A percentile compares a stretch with the other conserved stretches of the same genome.
These are phyloP conservation scores for Rhododendron ovatum DNA, from an alignment of 148 eudicot species.

Conservation along the genomic window DNA sequence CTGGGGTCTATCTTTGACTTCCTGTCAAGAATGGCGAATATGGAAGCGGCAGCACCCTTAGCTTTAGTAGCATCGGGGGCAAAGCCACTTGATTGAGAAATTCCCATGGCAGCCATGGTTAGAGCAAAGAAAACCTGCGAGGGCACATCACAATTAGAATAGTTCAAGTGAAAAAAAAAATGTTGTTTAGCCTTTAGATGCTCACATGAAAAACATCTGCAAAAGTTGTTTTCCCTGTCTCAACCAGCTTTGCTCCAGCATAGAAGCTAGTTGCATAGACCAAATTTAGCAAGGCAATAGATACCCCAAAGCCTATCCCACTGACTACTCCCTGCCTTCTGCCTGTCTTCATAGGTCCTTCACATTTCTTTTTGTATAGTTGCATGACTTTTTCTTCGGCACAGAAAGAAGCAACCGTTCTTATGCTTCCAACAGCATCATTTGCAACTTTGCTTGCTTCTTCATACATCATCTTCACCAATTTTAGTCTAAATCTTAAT, in stretches of 20 bases:
- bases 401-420: conserved; percentile 77
- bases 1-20: conserved; percentile 63
- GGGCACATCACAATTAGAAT: background rate
- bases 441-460: conserved; percentile 81
- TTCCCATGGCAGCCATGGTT: conserved; percentile 47
- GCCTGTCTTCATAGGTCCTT: conserved; percentile 47
- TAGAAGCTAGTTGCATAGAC: conserved; percentile 50
- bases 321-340: conserved; percentile 49
- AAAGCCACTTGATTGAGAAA: conserved; percentile 48
- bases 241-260: conserved; percentile 56
- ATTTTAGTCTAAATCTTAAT: background rate
- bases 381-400: conserved; percentile 61
- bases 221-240: conserved; percentile 43
- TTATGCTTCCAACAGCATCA: conserved; percentile 76
- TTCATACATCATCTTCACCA: conserved; percentile 49
- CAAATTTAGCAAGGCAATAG: conserved; percentile 34
- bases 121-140: conserved; percentile 64
- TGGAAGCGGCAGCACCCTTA: conserved; percentile 51
- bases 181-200: background rate
- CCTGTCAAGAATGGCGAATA: conserved; percentile 58
- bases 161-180: background rate
- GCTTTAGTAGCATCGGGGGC: conserved; percentile 58
- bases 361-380: conserved; percentile 49
- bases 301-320: conserved; percentile 50
- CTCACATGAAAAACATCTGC: conserved; percentile 50